Conservation (phyloP, 805 yeast genomes). For the Candida dajiaensis region DNA sequence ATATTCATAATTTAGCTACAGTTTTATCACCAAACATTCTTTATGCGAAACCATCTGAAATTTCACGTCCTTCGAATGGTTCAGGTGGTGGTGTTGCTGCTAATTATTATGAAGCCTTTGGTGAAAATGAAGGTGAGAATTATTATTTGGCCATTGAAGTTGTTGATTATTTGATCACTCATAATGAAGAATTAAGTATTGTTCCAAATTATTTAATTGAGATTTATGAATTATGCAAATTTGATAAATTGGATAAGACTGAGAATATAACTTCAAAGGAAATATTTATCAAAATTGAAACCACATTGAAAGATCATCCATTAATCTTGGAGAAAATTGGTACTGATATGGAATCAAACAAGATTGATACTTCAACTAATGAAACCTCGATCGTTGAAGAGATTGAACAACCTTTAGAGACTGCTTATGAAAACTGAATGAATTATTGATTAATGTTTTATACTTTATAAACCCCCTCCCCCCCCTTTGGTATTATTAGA, state of each 20-base stretch:
- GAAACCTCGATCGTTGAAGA: slow-evolving; percentile 11
- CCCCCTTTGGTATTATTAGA: not conserved
- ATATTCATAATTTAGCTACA: slow-evolving; percentile 88
- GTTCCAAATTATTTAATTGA: slow-evolving; percentile 56
- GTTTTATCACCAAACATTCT: slow-evolving; percentile 92
- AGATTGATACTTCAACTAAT: slow-evolving; percentile 1
- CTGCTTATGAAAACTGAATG: slow-evolving; percentile 8
- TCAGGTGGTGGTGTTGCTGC: slow-evolving; percentile 19
- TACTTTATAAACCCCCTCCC: not conserved
- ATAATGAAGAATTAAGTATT: slow-evolving; percentile 70
- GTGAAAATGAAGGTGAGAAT: slow-evolving; percentile 50
- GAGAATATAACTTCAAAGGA: slow-evolving; percentile 32
- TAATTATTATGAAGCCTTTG: slow-evolving; percentile 32
- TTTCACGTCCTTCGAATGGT: slow-evolving; percentile 20
- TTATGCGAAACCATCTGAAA: slow-evolving; percentile 43
- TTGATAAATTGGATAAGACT: slow-evolving; percentile 19
- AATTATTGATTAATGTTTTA: not conserved
- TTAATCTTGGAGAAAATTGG: slow-evolving; percentile 7
- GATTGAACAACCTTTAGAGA: slow-evolving; percentile 6
- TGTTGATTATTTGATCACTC: slow-evolving; percentile 73
- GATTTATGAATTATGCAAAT: slow-evolving; percentile 17
- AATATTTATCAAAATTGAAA: slow-evolving; percentile 29
- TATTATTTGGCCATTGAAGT: slow-evolving; percentile 91
- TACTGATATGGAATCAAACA: not conserved
- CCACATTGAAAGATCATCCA: slow-evolving; percentile 24